Evolutionary conservation across 164 flowering plant species (phyloP), one percentile per base, ranked within the genome.

Genomic region (Protea cynaroides): DNA sequence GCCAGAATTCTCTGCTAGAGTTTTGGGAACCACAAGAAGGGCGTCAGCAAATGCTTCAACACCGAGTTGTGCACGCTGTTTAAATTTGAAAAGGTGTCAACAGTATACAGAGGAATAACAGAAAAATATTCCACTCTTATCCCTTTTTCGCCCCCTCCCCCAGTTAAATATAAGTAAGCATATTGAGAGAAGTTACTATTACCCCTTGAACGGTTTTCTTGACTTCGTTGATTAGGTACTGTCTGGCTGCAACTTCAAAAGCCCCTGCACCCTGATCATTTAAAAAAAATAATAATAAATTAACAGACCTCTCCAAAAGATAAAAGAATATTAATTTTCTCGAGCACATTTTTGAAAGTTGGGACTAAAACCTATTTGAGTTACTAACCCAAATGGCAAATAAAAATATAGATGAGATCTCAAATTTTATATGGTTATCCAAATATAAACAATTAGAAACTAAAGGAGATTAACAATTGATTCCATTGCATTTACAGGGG

Each of bases 1-100:
- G 59, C 99, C 99, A 59, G 97, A 85, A 70, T 95, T 95, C 62
- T 95, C 99, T 53, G 99, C 96, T 52, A 95, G 88, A 18, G 96
- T 92, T 79, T 92, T 95, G 51, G 99, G 99, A 25, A 95, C 77
- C 72, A 95, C 91, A 59, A 95, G 90, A 71, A 95, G 97, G 11
- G 99, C 99, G 83, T 95, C 81, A 51, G 97, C 99, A 82, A 95
- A 95, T 51, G 97, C 99, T 81, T 92, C 88, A 64, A 95, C 86
- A 44, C 99, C 99, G 62, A 95, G 93, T 77, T 90, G 96, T 57
- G 97, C 97, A 63, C 99, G 93, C 99, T 95, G 86, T 62, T 67
- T 57, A 64, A 69, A 52, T 38, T 62, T 74, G 38, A 65, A 40
- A 54, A 61, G 40, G 1, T n/a, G 43, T 25, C 58, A 59, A 1